Evolutionary conservation across 345 rosid genomes (phyloP).

Genomic region (Corymbia maculata): DNA sequence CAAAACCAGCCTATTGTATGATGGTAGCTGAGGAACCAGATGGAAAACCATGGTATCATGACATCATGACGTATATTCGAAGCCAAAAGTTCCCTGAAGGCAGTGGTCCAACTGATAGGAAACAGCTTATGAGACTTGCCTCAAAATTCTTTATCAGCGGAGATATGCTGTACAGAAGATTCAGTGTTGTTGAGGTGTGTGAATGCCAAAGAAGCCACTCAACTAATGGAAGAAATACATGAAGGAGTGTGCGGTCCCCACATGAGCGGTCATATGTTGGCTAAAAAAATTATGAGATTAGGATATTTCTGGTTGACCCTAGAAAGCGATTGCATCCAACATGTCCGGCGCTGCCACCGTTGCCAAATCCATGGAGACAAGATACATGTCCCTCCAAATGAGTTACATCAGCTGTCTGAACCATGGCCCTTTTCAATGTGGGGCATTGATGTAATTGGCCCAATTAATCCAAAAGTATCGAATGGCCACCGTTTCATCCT

Average conservation of each 20-base stretch:
- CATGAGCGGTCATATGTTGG: neutral
- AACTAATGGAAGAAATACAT: neutral
- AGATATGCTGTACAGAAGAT: neutral
- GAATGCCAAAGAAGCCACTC: neutral
- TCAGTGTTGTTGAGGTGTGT: neutral
- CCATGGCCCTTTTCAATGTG: slow-evolving; percentile 6
- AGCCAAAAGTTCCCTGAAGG: neutral
- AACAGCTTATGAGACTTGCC: neutral
- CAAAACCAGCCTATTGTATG: neutral
- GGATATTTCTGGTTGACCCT: neutral
- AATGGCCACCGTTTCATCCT: neutral
- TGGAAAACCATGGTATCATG: neutral
- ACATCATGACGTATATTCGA: neutral
- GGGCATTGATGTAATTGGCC: neutral
- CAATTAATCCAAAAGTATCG: neutral
- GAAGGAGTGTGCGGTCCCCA: neutral
- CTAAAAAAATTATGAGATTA: neutral
- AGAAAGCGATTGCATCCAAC: neutral
- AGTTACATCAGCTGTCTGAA: neutral
- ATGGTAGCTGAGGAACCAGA: neutral
- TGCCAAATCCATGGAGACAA: neutral
- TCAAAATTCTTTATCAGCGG: neutral
- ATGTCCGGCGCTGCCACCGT: neutral
- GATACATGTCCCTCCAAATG: neutral
- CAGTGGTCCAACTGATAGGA: too few relatives aligned